Conservation (phyloP, 352 stramenopile genomes). For the Phytophthora tentaculata region DNA sequence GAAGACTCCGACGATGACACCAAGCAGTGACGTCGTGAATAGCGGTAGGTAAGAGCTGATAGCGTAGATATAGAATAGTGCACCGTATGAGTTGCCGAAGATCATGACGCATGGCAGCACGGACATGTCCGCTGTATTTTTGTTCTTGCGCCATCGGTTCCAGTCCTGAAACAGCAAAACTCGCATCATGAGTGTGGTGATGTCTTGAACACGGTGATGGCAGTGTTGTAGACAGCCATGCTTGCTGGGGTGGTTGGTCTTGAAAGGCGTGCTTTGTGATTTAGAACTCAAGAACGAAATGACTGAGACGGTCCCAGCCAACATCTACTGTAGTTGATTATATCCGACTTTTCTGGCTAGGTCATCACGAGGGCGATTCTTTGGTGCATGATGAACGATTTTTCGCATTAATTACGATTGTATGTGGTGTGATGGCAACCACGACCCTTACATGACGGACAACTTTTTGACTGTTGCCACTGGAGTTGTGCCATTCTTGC, state of each 20-base stretch:
- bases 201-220: constrained; percentile 22
- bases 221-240: constrained; percentile 6
- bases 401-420: no score
- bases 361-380: no score
- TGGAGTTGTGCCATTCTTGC: no score
- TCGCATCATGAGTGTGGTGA: constrained; percentile 41
- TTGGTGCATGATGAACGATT: no score
- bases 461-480: no score
- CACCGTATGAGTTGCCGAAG: constrained; percentile 35
- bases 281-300: constrained; percentile 19
- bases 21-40: constrained; percentile 29
- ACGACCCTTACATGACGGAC: no score
- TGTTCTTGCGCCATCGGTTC: constrained; percentile 37
- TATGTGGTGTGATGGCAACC: no score
- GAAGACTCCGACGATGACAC: constrained; percentile 24
- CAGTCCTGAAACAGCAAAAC: constrained; percentile 39
- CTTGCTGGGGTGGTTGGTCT: neutral
- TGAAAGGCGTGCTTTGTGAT: constrained; percentile 1
- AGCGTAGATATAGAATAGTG: constrained; percentile 34
- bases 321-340: neutral
- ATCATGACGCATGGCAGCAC: constrained; percentile 31
- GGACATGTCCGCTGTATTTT: constrained; percentile 33
- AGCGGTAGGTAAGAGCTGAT: constrained; percentile 32
- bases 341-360: no score
- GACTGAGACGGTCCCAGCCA: neutral